These are phyloP conservation scores for Alternaria tenuissima DNA, from an alignment of 2,329 filamentous ascomycete genomes.

Conservation along the genomic window DNA sequence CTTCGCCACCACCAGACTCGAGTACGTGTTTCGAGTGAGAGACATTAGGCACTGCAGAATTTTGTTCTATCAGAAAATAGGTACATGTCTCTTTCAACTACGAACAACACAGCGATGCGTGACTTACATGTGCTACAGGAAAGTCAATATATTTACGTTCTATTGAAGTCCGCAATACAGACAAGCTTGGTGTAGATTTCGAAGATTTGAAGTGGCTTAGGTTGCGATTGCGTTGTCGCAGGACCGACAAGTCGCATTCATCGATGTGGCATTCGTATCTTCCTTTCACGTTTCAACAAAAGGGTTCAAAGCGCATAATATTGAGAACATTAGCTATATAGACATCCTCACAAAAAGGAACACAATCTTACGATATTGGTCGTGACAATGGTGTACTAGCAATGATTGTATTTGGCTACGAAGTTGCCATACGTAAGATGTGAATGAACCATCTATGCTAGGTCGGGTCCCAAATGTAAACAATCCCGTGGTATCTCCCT, in stretches of 20 bases:
- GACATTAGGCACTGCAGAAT: no score
- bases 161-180: no score
- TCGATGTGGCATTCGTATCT: background rate
- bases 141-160: no score
- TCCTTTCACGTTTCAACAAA: background rate
- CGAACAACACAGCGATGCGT: no score
- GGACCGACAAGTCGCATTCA: background rate
- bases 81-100: no score
- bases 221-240: background rate
- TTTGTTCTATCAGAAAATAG: no score
- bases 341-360: background rate
- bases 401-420: background rate
- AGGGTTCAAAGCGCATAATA: background rate
- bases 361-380: background rate
- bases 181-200: no score
- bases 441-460: background rate
- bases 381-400: background rate
- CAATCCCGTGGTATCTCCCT: constrained; percentile 9
- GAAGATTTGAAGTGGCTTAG: no score
- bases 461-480: background rate
- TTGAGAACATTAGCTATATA: background rate
- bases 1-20: no score
- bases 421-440: background rate
- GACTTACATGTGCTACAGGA: no score
- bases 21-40: no score